Percentiles rank a stretch among this genome's conserved stretches.
Evolutionary conservation across 169 alveolate genomes (phyloP).

Genomic region (Sarcocystis neurona): DNA sequence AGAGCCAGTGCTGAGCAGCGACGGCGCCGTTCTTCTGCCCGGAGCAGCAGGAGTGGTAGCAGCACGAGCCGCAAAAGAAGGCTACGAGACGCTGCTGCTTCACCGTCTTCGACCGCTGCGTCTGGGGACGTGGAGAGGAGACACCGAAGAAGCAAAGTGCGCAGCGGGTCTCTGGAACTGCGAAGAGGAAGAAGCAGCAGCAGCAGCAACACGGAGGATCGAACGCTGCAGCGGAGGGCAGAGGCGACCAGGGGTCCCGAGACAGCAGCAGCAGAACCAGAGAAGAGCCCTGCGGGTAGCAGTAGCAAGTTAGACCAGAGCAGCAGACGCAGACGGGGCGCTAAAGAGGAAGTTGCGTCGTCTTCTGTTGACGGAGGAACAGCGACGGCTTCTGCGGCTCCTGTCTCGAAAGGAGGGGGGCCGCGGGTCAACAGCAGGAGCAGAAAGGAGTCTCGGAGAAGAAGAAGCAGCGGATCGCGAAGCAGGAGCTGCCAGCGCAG

Average conservation of each 20-base stretch:
- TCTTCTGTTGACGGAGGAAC: background rate
- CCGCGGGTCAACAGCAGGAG: background rate
- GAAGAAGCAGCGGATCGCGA: background rate
- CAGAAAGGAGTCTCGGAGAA: background rate
- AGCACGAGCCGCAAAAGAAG: background rate
- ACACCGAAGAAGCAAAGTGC: background rate
- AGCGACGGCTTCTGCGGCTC: background rate
- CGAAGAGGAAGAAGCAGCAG: background rate
- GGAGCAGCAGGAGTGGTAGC: background rate
- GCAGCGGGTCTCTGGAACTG: background rate
- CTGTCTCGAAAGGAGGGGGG: background rate
- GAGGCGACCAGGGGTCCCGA: background rate
- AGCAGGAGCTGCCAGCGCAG: background rate
- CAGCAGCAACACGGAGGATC: background rate
- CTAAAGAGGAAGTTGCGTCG: background rate
- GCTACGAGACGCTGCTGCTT: background rate
- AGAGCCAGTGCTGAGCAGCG: background rate
- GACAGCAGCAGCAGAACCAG: background rate
- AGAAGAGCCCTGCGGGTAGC: background rate
- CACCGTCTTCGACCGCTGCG: background rate
- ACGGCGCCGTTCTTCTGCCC: background rate
- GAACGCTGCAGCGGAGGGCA: background rate
- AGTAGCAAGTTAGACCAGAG: background rate
- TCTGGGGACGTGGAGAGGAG: background rate
- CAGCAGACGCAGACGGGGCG: background rate